A percentile compares a stretch with the other conserved stretches of the same genome.
Evolutionary conservation across 495 filamentous ascomycete species (phyloP).

Genomic region (Pyronema domesticum): DNA sequence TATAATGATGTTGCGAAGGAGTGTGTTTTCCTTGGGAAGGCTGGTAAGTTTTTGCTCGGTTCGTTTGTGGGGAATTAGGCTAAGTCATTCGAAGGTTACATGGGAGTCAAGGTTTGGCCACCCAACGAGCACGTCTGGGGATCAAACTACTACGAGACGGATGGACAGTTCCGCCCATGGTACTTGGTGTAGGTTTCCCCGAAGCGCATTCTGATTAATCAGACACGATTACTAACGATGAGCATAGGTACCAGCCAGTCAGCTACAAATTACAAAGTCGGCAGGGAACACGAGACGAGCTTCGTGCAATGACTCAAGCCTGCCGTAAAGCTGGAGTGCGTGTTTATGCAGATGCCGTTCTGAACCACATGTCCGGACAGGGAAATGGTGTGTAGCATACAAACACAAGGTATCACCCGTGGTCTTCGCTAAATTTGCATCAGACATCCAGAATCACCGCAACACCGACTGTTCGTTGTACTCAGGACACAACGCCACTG

Average conservation of each 20-base stretch:
- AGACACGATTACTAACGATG: background rate
- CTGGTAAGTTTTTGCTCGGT: conserved; percentile 12
- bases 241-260: conserved; percentile 22
- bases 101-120: conserved; percentile 26
- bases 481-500: conserved; percentile 24
- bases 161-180: conserved; percentile 22
- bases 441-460: conserved; percentile 26
- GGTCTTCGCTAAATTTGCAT: background rate
- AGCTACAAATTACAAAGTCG: conserved; percentile 22
- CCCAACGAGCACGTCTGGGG: conserved; percentile 24
- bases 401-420: background rate
- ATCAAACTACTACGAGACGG: conserved; percentile 20
- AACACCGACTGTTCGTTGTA: conserved; percentile 15
- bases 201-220: too few species aligned
- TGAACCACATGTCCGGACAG: conserved; percentile 20
- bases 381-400: background rate
- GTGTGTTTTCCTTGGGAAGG: conserved; percentile 23
- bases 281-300: conserved; percentile 22
- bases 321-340: conserved; percentile 23
- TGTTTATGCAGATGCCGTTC: conserved; percentile 25
- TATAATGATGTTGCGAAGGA: conserved; percentile 24
- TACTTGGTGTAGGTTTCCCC: conserved; percentile 16
- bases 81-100: conserved; percentile 21
- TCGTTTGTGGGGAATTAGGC: too few species aligned
- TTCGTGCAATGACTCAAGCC: conserved; percentile 25